Evolutionary conservation across 345 rosid species (phyloP).

Genomic region (Acer saccharum): DNA sequence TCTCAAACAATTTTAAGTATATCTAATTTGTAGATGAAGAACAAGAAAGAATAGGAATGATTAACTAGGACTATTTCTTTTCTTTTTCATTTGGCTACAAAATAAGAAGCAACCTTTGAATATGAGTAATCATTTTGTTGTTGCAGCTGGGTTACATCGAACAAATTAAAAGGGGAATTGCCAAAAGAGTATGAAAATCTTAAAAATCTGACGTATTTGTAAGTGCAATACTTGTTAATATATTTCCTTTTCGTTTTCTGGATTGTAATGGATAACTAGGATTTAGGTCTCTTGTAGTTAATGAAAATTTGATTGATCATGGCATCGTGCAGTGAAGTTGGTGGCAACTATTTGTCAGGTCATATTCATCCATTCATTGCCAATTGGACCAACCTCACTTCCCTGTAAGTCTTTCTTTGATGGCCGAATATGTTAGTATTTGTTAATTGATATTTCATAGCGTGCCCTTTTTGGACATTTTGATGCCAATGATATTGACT

Average conservation of each 20-base stretch:
- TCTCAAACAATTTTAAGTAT: neutral
- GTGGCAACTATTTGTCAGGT: constrained; percentile 17
- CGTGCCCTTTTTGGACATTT: too few species aligned
- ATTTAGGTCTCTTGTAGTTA: neutral
- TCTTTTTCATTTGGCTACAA: too few species aligned
- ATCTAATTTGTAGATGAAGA: neutral
- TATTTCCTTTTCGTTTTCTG: too few species aligned
- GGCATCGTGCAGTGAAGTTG: constrained; percentile 1
- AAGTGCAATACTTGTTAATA: neutral
- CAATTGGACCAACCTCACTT: constrained; percentile 1
- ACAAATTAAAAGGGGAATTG: neutral
- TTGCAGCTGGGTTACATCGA: constrained; percentile 1
- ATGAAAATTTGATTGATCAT: neutral
- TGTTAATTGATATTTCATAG: too few species aligned
- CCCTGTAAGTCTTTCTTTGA: constrained; percentile 6
- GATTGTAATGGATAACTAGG: neutral
- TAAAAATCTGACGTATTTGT: neutral
- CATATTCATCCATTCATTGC: constrained; percentile 10
- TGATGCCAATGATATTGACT: too few species aligned
- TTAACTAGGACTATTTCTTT: neutral
- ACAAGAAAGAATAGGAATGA: neutral
- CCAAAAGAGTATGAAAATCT: neutral
- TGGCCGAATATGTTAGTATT: neutral
- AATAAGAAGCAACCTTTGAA: too few species aligned
- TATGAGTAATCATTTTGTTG: neutral